A percentile compares a stretch with the other conserved stretches of the same genome.
phyloP scores from a whole-genome alignment of 2,329 filamentous ascomycete genomes.

The Penicillium freii region DNA sequence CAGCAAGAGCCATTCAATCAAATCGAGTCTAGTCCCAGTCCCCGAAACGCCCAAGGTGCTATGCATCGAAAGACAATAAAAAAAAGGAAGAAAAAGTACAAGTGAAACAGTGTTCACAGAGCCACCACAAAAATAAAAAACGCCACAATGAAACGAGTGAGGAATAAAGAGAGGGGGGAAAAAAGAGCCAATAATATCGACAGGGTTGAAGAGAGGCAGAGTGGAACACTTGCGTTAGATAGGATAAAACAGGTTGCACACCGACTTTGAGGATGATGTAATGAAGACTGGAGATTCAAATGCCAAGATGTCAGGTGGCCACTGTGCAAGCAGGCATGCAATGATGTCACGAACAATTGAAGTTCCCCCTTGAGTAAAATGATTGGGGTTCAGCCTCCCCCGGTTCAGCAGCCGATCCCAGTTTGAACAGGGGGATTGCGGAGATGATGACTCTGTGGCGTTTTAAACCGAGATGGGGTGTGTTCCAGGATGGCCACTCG shows the following conservation, averaged over 20 bases:
- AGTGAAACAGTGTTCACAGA: slow-evolving; percentile 20
- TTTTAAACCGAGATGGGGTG: slow-evolving; percentile 2
- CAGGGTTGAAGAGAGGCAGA: slow-evolving; percentile 14
- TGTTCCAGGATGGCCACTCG: slow-evolving; percentile 15
- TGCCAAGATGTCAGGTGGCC: slow-evolving; percentile 27
- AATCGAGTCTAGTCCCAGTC: slow-evolving; percentile 38
- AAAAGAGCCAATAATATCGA: slow-evolving; percentile 19
- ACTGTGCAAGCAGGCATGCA: slow-evolving; percentile 25
- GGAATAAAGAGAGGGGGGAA: slow-evolving; percentile 1
- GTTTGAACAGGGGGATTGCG: slow-evolving; percentile 12
- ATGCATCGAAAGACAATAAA: slow-evolving; percentile 36
- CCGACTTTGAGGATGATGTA: slow-evolving; percentile 16
- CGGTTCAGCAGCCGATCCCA: slow-evolving; percentile 7
- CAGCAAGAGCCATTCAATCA: slow-evolving; percentile 32
- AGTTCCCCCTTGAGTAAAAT: slow-evolving; percentile 19
- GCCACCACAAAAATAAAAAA: slow-evolving; percentile 15
- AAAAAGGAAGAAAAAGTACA: slow-evolving; percentile 22
- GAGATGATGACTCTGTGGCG: slow-evolving; percentile 16
- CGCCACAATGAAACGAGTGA: slow-evolving; percentile 11
- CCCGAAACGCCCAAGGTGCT: slow-evolving; percentile 39
- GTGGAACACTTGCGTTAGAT: slow-evolving; percentile 7
- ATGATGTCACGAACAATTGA: slow-evolving; percentile 31
- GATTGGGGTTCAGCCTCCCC: slow-evolving; percentile 10
- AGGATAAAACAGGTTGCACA: slow-evolving; percentile 11
- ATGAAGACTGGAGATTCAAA: slow-evolving; percentile 7